These are phyloP conservation scores for Cercospora sesami DNA, from an alignment of 2,329 filamentous ascomycete species.

Conservation along the genomic window DNA sequence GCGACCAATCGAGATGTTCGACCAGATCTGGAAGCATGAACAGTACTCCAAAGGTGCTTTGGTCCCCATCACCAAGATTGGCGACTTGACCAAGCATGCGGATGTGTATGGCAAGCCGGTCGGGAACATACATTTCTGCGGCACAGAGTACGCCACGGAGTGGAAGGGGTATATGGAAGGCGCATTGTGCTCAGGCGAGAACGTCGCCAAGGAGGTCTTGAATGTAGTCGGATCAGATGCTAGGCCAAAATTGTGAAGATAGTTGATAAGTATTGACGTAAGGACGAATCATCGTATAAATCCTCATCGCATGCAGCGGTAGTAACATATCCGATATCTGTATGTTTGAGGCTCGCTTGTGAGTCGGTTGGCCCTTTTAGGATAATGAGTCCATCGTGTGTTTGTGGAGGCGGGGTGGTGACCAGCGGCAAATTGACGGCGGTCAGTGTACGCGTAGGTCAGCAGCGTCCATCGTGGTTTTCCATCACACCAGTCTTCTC, in stretches of 20 bases:
- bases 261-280: background rate
- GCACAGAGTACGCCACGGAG: slow-evolving; percentile 16
- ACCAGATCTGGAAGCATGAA: slow-evolving; percentile 13
- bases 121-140: slow-evolving; percentile 17
- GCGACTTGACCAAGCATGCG: slow-evolving; percentile 9
- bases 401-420: slow-evolving; percentile 3
- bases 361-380: slow-evolving; percentile 8
- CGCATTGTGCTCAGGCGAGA: slow-evolving; percentile 12
- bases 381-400: slow-evolving; percentile 7
- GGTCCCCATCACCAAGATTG: slow-evolving; percentile 4
- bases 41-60: slow-evolving; percentile 8
- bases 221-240: slow-evolving; percentile 1
- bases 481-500: background rate
- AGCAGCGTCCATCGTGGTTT: background rate
- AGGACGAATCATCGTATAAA: background rate
- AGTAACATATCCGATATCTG: background rate
- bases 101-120: slow-evolving; percentile 12
- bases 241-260: background rate
- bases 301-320: slow-evolving; percentile 4
- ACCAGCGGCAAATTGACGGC: slow-evolving; percentile 7
- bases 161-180: slow-evolving; percentile 23
- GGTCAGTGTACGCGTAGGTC: background rate
- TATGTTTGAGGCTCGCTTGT: background rate
- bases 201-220: slow-evolving; percentile 10
- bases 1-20: slow-evolving; percentile 10